A percentile compares a stretch with the other conserved stretches of the same genome.
Evolutionary conservation across 1,284 basidiomycete genomes (phyloP).

Genomic region (Macrocystidia cucumis): DNA sequence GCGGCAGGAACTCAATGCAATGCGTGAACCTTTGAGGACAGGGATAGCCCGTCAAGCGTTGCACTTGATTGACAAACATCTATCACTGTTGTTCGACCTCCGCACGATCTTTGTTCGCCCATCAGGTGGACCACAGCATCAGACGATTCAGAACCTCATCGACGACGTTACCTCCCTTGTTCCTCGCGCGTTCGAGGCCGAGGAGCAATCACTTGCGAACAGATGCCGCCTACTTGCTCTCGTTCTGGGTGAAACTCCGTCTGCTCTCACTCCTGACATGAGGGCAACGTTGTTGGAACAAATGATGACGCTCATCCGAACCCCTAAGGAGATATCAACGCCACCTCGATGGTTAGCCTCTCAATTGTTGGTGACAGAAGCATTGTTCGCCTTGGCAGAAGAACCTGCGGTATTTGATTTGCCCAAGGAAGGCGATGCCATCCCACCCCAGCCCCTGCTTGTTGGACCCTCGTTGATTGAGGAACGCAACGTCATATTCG

Average conservation of each 20-base stretch:
- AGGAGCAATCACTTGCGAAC: slow-evolving; percentile 71
- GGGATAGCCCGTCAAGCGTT: slow-evolving; percentile 68
- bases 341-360: slow-evolving; percentile 82
- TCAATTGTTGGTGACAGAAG: slow-evolving; percentile 76
- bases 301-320: slow-evolving; percentile 49
- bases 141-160: slow-evolving; percentile 58
- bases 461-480: slow-evolving; percentile 55
- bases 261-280: slow-evolving; percentile 42
- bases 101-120: slow-evolving; percentile 71
- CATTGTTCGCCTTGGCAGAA: slow-evolving; percentile 70
- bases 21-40: slow-evolving; percentile 60
- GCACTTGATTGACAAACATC: slow-evolving; percentile 79
- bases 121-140: slow-evolving; percentile 48
- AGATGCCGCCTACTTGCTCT: slow-evolving; percentile 84
- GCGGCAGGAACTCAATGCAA: slow-evolving; percentile 55
- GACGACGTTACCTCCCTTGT: slow-evolving; percentile 70
- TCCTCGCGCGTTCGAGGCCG: slow-evolving; percentile 52
- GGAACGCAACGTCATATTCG: slow-evolving; percentile 63
- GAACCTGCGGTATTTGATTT: slow-evolving; percentile 56
- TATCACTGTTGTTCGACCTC: slow-evolving; percentile 86
- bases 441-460: slow-evolving; percentile 40
- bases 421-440: slow-evolving; percentile 62
- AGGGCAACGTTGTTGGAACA: slow-evolving; percentile 54
- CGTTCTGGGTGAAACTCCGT: slow-evolving; percentile 69
- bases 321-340: slow-evolving; percentile 43